Evolutionary conservation across 2,329 filamentous ascomycete species (phyloP), one percentile per base, ranked within the genome.

Genomic region (Pseudogymnoascus sp.): DNA sequence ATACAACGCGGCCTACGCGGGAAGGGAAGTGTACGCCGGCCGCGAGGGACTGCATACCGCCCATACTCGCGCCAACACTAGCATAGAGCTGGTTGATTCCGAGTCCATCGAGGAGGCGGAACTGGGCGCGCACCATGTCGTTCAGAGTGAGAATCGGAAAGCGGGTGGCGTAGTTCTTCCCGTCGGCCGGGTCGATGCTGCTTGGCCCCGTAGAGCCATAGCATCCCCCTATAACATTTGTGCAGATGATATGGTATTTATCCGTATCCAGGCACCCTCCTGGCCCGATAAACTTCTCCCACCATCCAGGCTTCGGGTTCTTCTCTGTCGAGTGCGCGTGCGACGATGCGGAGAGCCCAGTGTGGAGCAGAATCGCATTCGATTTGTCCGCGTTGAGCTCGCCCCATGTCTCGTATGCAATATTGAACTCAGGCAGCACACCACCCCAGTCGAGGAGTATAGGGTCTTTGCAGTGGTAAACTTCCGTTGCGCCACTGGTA

Each of bases 111-210:
- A 99, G 81, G 31, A 99, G 83, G 47, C 90, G 83, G 78, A 97
- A 97, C 75, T 99, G 95, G 4, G 93, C 93, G 63, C 93, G 86
- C 31, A 97, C 95, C 95, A 99, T 99, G 75, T 99, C 95, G 70
- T 96, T 87, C 79, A 99, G 87, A 0, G 95, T 99, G 64, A 99
- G 77, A 69, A 99, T 96, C 2, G 95, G 95, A 73, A 99, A 99
- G 36, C 92, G 85, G 0, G 95, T 99, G 5, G 93, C 95, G 75
- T 97, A 99, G 70, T 84, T 85, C 76, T 93, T 83, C 39, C 91
- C 90, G 73, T 96, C 91, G 11, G 88, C 89, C 0, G 95, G 95
- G 73, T 97, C 93, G 67, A 93, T 82, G 69, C 89, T 93, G 63
- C 88, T 87, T 0, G 95, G 95, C 0, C 95, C 95, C 0, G 95